Evolutionary conservation across 169 alveolate species (phyloP).

Genomic region (Babesia caballi): DNA sequence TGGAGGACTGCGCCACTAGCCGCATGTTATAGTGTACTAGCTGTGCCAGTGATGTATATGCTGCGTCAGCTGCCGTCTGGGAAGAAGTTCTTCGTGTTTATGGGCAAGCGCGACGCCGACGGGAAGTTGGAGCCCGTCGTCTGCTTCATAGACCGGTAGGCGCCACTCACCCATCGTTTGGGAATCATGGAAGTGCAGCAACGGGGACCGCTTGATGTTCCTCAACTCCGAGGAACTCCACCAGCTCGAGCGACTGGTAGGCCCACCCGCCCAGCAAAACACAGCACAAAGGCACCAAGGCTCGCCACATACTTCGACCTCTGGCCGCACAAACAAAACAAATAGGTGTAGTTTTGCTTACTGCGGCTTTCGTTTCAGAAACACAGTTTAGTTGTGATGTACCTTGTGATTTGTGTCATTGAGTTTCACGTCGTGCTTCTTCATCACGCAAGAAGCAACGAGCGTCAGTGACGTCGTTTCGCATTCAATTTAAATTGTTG

Average conservation of each 20-base stretch:
- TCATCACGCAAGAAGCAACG: too few species aligned
- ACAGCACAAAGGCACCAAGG: slow-evolving; percentile 35
- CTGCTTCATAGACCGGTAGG: slow-evolving; percentile 74
- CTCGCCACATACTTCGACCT: slow-evolving; percentile 26
- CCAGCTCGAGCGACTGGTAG: slow-evolving; percentile 53
- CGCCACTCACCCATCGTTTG: not conserved
- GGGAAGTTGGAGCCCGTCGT: slow-evolving; percentile 79
- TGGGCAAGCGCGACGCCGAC: slow-evolving; percentile 79
- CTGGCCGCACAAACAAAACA: slow-evolving; percentile 13
- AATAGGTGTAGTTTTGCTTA: not conserved
- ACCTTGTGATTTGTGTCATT: too few species aligned
- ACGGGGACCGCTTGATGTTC: slow-evolving; percentile 54
- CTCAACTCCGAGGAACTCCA: slow-evolving; percentile 63
- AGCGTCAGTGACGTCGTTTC: too few species aligned
- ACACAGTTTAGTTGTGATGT: too few species aligned
- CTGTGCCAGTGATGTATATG: not conserved
- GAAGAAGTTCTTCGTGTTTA: slow-evolving; percentile 71
- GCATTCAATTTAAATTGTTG: too few species aligned
- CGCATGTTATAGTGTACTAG: too few species aligned
- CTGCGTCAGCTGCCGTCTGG: slow-evolving; percentile 74
- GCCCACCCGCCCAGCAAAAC: not conserved
- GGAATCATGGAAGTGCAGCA: not conserved
- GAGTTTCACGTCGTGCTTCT: too few species aligned
- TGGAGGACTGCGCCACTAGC: too few species aligned
- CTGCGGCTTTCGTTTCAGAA: not conserved